phyloP scores from a whole-genome alignment of 768 basidiomycete genomes.

The Lepiota brunneoincarnata region DNA sequence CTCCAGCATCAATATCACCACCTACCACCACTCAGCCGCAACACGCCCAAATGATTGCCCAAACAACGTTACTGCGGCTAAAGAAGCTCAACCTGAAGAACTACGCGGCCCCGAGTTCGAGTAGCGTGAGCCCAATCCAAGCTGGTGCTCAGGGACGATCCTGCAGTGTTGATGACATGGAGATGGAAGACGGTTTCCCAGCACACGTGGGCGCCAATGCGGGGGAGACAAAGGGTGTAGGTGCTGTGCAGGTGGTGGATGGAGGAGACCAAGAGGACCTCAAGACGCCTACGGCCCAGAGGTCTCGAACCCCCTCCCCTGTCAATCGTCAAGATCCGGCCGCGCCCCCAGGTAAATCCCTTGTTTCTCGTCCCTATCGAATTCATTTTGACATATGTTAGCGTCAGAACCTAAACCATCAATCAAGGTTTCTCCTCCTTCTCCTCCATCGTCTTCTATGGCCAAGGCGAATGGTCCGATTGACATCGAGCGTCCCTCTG shows the following conservation, averaged over 20 bases:
- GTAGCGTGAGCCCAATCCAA: not conserved
- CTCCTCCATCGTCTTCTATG: too few relatives aligned
- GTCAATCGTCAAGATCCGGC: slow-evolving; percentile 1
- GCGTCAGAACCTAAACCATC: too few relatives aligned
- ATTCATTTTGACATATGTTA: too few relatives aligned
- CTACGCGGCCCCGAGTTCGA: slow-evolving; percentile 46
- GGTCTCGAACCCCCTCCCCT: slow-evolving; percentile 2
- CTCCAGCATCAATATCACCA: slow-evolving; percentile 8
- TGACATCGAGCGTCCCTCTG: slow-evolving; percentile 6
- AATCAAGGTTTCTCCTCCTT: too few relatives aligned
- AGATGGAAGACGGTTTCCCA: not conserved
- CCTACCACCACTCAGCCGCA: slow-evolving; percentile 13
- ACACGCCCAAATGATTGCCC: slow-evolving; percentile 25
- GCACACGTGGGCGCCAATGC: not conserved
- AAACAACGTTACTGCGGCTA: slow-evolving; percentile 31
- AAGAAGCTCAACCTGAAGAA: slow-evolving; percentile 44
- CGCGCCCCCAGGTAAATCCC: not conserved
- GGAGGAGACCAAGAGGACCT: not conserved
- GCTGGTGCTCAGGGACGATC: not conserved
- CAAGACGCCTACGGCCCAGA: not conserved
- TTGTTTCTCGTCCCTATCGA: too few relatives aligned
- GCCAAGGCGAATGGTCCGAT: not conserved
- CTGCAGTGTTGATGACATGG: not conserved
- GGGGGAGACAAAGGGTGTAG: not conserved
- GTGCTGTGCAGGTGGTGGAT: too few relatives aligned